phyloP scores from a whole-genome alignment of 2,329 filamentous ascomycete species.

The Aspergillus sp. region DNA sequence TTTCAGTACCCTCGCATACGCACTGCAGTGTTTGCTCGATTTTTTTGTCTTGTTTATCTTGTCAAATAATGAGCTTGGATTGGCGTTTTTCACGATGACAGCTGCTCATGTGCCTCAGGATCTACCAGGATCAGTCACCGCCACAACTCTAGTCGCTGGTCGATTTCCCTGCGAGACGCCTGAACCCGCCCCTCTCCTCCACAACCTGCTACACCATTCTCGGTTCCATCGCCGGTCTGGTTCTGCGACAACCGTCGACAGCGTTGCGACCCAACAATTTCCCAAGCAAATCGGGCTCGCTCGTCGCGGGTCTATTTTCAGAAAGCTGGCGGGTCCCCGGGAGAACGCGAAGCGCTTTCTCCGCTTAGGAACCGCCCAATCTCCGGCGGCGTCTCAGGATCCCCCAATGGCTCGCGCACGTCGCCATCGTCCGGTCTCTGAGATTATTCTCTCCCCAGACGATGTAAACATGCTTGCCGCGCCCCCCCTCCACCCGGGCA shows the following conservation, averaged over 20 bases:
- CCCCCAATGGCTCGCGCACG: conserved; percentile 26
- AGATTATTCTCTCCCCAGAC: conserved; percentile 35
- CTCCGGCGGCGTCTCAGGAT: conserved; percentile 21
- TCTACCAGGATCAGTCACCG: conserved; percentile 25
- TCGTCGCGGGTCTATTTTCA: conserved; percentile 31
- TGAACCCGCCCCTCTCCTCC: conserved; percentile 23
- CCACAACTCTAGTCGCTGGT: conserved; percentile 16
- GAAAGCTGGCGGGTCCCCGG: conserved; percentile 47
- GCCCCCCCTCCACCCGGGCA: conserved; percentile 18
- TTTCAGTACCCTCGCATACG: not conserved
- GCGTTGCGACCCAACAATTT: conserved; percentile 23
- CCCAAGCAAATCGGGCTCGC: conserved; percentile 26
- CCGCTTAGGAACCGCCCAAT: conserved; percentile 38
- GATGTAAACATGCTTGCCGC: conserved; percentile 34
- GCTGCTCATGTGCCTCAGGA: conserved; percentile 31
- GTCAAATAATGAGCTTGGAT: conserved; percentile 19
- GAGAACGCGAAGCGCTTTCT: conserved; percentile 50
- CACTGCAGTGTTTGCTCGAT: not conserved
- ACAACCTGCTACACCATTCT: conserved; percentile 22
- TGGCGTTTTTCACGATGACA: conserved; percentile 27
- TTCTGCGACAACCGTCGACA: conserved; percentile 17
- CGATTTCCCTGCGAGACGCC: conserved; percentile 22
- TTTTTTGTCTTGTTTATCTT: not conserved
- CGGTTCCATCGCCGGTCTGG: conserved; percentile 27
- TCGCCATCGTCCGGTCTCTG: conserved; percentile 34